These are phyloP conservation scores for Amanita molliuscula DNA, from an alignment of 768 basidiomycete species.

Conservation along the genomic window DNA sequence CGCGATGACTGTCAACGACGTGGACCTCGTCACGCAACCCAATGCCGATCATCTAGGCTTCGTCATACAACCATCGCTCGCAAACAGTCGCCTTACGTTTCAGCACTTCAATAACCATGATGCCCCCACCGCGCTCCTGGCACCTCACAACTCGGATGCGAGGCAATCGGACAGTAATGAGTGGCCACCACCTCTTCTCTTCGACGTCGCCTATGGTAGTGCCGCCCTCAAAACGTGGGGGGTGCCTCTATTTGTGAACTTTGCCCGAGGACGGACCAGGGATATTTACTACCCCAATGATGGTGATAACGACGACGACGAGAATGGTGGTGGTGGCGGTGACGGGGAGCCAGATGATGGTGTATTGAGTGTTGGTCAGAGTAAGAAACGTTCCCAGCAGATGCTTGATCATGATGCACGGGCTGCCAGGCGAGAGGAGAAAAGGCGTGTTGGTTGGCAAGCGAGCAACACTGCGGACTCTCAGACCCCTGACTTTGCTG, in stretches of 20 bases:
- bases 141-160: slow-evolving; percentile 14
- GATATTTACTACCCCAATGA: slow-evolving; percentile 11
- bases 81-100: not conserved
- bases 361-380: slow-evolving; percentile 1
- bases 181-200: slow-evolving; percentile 12
- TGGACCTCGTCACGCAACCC: slow-evolving; percentile 12
- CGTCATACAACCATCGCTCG: not conserved
- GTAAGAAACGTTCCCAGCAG: slow-evolving; percentile 8
- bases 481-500: slow-evolving; percentile 10
- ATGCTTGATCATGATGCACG: slow-evolving; percentile 7
- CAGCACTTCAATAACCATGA: slow-evolving; percentile 9
- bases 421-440: slow-evolving; percentile 8
- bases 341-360: not conserved
- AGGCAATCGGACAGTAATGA: slow-evolving; percentile 8
- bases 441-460: slow-evolving; percentile 1
- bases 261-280: slow-evolving; percentile 8
- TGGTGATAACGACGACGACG: slow-evolving; percentile 3
- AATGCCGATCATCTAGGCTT: slow-evolving; percentile 4
- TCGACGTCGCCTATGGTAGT: slow-evolving; percentile 13
- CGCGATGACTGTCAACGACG: slow-evolving; percentile 11
- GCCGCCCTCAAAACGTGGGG: slow-evolving; percentile 13
- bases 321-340: not conserved
- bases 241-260: slow-evolving; percentile 8
- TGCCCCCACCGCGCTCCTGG: slow-evolving; percentile 1
- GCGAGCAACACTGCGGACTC: slow-evolving; percentile 2